Conservation (phyloP, 352 stramenopile genomes). For the Globisporangium viniferum region DNA sequence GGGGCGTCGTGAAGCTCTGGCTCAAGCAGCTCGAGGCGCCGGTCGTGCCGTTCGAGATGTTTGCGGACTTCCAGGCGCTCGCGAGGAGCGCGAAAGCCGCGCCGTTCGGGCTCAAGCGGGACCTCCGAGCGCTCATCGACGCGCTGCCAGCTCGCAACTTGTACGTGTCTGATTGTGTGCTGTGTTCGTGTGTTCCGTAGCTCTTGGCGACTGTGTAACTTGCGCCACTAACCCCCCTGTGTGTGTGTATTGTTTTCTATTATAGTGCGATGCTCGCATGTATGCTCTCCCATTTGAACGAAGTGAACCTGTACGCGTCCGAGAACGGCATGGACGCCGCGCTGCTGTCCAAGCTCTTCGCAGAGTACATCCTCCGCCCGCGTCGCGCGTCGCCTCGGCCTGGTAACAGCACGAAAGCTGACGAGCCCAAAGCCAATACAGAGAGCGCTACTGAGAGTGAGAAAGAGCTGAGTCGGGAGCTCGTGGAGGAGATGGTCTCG, state of each 20-base stretch:
- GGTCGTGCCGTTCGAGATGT: conserved; percentile 63
- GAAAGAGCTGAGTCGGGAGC: conserved; percentile 16
- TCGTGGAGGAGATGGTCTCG: conserved; percentile 72
- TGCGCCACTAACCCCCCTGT: neutral
- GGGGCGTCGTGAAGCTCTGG: conserved; percentile 61
- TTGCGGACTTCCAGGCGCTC: conserved; percentile 49
- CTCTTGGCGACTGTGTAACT: neutral
- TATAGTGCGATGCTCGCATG: conserved; percentile 63
- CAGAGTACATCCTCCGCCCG: conserved; percentile 52
- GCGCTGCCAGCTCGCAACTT: conserved; percentile 61
- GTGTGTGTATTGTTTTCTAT: neutral
- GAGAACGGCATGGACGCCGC: conserved; percentile 72
- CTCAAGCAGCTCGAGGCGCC: conserved; percentile 64
- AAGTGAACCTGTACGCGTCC: conserved; percentile 73
- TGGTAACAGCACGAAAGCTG: neutral
- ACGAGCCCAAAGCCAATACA: conserved; percentile 2
- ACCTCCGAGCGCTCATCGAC: conserved; percentile 57
- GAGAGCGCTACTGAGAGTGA: conserved; percentile 20
- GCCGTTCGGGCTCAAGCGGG: conserved; percentile 51
- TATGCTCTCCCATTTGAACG: conserved; percentile 79
- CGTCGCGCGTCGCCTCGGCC: conserved; percentile 1
- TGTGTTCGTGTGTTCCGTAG: neutral
- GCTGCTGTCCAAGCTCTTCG: conserved; percentile 48
- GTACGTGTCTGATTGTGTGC: conserved; percentile 27
- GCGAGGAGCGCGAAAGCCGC: conserved; percentile 35